Conservation (phyloP, 768 basidiomycete genomes). For the Russula earlei region DNA sequence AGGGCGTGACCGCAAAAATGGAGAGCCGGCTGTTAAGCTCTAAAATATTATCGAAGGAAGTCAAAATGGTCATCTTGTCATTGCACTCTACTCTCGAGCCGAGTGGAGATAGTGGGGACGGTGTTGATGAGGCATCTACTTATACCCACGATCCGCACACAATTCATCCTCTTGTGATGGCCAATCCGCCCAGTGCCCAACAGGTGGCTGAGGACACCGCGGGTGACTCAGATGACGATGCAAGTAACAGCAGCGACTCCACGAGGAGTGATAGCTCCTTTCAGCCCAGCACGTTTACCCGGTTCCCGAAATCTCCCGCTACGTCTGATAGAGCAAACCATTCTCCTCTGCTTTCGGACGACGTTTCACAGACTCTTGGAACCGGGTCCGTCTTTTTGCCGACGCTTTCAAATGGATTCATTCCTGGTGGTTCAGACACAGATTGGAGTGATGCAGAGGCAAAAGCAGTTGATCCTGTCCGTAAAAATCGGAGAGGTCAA, state of each 20-base stretch:
- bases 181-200: not conserved
- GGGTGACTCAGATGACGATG: conserved; percentile 30
- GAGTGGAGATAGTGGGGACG: not conserved
- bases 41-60: conserved; percentile 55
- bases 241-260: conserved; percentile 6
- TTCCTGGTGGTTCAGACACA: conserved; percentile 66
- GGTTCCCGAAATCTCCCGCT: not conserved
- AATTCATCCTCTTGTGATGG: not conserved
- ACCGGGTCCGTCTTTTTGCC: conserved; percentile 69
- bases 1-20: conserved; percentile 46
- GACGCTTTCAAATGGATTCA: conserved; percentile 78
- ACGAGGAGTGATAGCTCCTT: not conserved
- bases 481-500: conserved; percentile 85
- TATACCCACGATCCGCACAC: not conserved
- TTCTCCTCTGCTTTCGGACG: not conserved
- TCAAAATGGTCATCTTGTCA: conserved; percentile 41
- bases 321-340: not conserved
- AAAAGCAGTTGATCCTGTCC: conserved; percentile 38
- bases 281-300: not conserved
- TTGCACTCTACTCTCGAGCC: conserved; percentile 38
- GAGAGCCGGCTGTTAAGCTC: conserved; percentile 70
- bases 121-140: not conserved
- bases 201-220: conserved; percentile 24
- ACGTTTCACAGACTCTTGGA: conserved; percentile 16
- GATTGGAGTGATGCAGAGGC: conserved; percentile 65